Base-by-base conservation (phyloP, 148 eudicot species). In the Oxyria digyna region DNA sequence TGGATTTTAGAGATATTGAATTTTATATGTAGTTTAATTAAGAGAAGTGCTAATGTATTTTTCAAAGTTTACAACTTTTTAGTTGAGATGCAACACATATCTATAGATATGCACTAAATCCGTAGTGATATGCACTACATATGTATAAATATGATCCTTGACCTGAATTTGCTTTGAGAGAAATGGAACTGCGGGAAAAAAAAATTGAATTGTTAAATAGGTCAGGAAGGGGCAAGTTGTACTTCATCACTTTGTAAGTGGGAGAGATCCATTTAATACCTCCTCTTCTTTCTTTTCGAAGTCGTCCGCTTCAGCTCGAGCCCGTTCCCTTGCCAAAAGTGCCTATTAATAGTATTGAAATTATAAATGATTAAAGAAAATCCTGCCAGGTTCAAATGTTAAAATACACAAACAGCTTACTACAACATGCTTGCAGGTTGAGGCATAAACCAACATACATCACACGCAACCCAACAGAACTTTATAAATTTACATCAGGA, bases 271-370 rank as follows among this genome's bases (percentile, higher is more conserved):
- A 68, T 41, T 23, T 13, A 24, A 33, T 49, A 85, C 91, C 86
- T 93, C 98, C 42, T 90, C 98, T 70, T 93, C 97, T 59, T 93
- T 93, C 88, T 93, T 90, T 79, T 93, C 98, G 79, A 91, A 93
- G 75, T 93, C 98, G 45, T 90, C 85, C 71, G 91, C 88, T 70
- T 93, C 97, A 63, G 97, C 98, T 18, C 90, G 82, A 49, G 97
- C 88, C 64, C 98, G 82, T 65, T 93, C 97, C 70, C 98, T 85
- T 29, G 87, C 86, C 80, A 93, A 77, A 81, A 93, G 68, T 31
- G 91, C 88, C 91, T 87, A 66, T 32, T 57, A 13, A 1, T 13
- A 57, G 26, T 27, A 59, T 31, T 59, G 18, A 59, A 59, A 29
- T 14, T 27, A 54, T 4, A 27, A 13, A 29, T 29, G 65, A 12